phyloP scores from a whole-genome alignment of 75 land plant species.

The Chamaecyparis obtusa region DNA sequence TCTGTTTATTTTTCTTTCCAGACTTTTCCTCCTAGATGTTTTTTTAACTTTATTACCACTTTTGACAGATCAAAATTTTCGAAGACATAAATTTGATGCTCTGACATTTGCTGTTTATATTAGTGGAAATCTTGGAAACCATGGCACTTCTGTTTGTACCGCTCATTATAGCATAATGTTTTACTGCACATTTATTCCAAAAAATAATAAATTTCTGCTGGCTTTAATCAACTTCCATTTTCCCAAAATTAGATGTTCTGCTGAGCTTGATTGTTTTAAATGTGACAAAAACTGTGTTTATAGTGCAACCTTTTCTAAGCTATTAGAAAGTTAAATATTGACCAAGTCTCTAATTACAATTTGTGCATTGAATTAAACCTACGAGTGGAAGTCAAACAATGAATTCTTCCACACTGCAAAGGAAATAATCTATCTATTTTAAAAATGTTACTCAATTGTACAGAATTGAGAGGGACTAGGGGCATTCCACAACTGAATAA shows the following conservation, averaged over 20 bases:
- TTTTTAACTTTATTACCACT: background rate
- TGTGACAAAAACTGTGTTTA: background rate
- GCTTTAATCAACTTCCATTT: background rate
- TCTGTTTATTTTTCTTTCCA: background rate
- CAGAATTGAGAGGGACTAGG: background rate
- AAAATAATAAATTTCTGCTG: background rate
- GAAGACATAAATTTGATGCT: background rate
- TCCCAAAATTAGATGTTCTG: background rate
- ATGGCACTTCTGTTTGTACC: background rate
- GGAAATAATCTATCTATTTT: background rate
- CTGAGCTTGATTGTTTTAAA: too few species aligned
- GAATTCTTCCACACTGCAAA: background rate
- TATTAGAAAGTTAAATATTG: background rate
- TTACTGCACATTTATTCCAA: background rate
- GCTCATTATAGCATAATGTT: background rate
- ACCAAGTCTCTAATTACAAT: background rate
- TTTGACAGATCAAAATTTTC: background rate
- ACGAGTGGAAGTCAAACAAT: background rate
- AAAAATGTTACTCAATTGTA: background rate
- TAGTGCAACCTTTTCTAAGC: background rate
- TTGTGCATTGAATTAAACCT: background rate
- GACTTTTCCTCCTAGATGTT: background rate
- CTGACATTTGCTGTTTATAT: background rate
- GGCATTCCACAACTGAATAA: background rate
- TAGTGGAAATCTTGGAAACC: conserved; percentile 5